Evolutionary conservation across 2,329 filamentous ascomycete genomes (phyloP), one percentile per base, ranked within the genome.

Genomic region (Penicillium sp.): DNA sequence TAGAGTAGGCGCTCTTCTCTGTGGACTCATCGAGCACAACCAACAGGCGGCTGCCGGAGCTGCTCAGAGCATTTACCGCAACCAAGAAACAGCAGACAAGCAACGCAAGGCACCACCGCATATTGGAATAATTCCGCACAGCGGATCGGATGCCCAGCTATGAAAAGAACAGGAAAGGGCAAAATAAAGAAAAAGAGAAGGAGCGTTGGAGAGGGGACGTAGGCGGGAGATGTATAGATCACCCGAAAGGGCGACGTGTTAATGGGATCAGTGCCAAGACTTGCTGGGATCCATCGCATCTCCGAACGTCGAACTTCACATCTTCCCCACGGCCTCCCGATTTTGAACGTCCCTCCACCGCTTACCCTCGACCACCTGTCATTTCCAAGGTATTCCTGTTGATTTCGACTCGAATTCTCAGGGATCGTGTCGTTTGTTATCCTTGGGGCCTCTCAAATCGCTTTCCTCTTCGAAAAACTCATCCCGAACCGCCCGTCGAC

Each of bases 21-120:
- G 86, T 84, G 65, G 87, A 83, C 70, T 96, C 90, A 72, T 98
- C 94, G 56, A 97, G 79, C 61, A 99, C 85, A 63, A 96, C 93
- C 72, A 99, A 83, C 78, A 98, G 79, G 74, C 92, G 86, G 77
- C 85, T 86, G 62, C 94, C 95, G 52, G 87, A 84, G 65, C 88
- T 89, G 81, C 93, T 97, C 72, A 90, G 80, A 59, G 93, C 93
- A 76, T 89, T 85, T 61, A 74, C 74, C 66, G 70, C 72, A 66
- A 73, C 75, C 72, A 76, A 75, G 60, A 87, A 81, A 72, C 88
- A 84, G 71, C 93, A 80, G 63, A 92, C 78, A 66, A 92, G 80
- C 73, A 91, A 83, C 71, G 89, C 89, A 79, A 90, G 78, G 75
- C 89, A 79, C 82, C 89, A 90, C 85, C 87, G 85, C 92, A 96